Evolutionary conservation across 345 rosid species (phyloP), one percentile per base, ranked within the genome.

Genomic region (Sisymbrium altissimum): DNA sequence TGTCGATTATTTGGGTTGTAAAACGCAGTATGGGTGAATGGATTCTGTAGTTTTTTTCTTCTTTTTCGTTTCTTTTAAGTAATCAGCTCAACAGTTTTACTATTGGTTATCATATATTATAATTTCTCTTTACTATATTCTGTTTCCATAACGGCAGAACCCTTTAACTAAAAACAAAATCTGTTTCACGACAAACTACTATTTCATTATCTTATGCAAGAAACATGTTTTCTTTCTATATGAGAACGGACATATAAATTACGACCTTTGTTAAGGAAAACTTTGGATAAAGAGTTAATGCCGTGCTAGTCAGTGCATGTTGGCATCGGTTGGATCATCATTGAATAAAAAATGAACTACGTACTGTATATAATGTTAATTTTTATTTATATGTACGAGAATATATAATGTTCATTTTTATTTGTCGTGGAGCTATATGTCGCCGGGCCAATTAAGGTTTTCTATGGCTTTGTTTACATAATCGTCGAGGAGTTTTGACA

Each of bases 361-460:
- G 1, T 38, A 39, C 9, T 30, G 35, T 12, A 62, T 7, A 44
- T 41, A 58, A 59, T 53, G 15, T 63, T 73, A 60, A 1, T n/a
- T 21, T 19, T 6, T 38, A 38, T 25, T 36, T 52, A 5, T 30
- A 30, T 30, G 38, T 67, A 78, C 19, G 49, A 69, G 52, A 12
- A 40, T 12, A 62, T 7, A 44, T 41, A 58, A 59, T 53, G 15
- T 63, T 73, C 64, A 1, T n/a, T 21, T 19, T 6, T 38, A 38
- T 25, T 36, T 52, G 77, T 83, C 72, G 77, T 9, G 12, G 53
- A 71, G 36, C 36, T 33, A 6, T 33, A 33, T 52, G 77, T 83
- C 72, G 77, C 14, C 27, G 57, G 61, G 61, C 75, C 54, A 68
- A 78, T 79, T 78, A 80, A 79, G 52, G 71, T 64, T 80, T 45